phyloP scores from a whole-genome alignment of 2,329 filamentous ascomycete species.

The Aspergillus felis region DNA sequence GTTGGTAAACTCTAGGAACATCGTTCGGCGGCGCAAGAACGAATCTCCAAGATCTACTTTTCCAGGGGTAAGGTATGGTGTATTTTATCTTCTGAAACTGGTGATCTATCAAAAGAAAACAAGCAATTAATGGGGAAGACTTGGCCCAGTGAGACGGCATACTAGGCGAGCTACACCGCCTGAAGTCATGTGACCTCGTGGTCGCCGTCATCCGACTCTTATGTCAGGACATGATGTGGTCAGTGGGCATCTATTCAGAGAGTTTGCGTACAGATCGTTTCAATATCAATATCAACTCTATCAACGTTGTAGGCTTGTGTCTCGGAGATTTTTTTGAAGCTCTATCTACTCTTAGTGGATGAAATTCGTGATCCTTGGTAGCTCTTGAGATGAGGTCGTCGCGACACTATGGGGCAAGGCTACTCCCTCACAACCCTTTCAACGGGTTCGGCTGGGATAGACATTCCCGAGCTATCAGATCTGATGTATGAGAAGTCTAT shows the following conservation, averaged over 20 bases:
- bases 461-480: slow-evolving; percentile 86
- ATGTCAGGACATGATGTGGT: neutral
- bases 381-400: slow-evolving; percentile 27
- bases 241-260: neutral
- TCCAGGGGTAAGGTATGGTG: neutral
- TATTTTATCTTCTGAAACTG: neutral
- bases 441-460: slow-evolving; percentile 86
- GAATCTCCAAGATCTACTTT: neutral
- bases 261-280: neutral
- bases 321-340: neutral
- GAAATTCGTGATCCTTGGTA: neutral
- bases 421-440: slow-evolving; percentile 92
- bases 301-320: neutral
- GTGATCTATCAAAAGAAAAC: neutral
- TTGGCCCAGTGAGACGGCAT: neutral
- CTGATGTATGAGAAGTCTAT: slow-evolving; percentile 88
- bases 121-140: neutral
- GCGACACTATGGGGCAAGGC: slow-evolving; percentile 78
- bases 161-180: neutral
- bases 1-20: neutral
- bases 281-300: neutral
- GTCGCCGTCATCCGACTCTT: neutral
- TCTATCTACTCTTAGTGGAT: neutral
- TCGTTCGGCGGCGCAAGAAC: neutral
- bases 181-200: neutral